phyloP scores from a whole-genome alignment of 306 rosid species.

The Glycine latifolia region DNA sequence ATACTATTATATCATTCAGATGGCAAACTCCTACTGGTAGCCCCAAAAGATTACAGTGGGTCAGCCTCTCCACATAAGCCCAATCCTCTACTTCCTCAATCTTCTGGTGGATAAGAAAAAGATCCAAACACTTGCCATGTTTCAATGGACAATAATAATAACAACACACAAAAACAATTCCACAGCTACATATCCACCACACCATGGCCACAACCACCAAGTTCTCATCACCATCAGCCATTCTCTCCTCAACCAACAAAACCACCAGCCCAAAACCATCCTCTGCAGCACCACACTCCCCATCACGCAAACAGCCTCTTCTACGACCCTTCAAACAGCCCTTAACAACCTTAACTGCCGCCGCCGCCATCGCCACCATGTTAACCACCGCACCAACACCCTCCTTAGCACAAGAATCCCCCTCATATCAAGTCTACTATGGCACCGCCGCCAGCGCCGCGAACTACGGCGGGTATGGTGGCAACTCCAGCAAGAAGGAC shows the following conservation, averaged over 20 bases:
- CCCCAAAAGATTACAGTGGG: neutral
- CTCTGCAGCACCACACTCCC: conserved; percentile 1
- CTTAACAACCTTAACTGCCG: conserved; percentile 55
- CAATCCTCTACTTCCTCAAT: neutral
- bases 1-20: no score
- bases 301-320: conserved; percentile 26
- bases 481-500: conserved; percentile 79
- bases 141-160: neutral
- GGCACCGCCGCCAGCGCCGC: conserved; percentile 95
- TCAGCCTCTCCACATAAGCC: conserved; percentile 30
- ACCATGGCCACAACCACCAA: conserved; percentile 63
- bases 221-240: conserved; percentile 60
- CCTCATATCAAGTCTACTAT: conserved; percentile 68
- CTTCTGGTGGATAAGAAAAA: conserved; percentile 38
- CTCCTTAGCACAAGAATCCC: conserved; percentile 56
- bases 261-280: conserved; percentile 50
- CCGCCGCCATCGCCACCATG: conserved; percentile 65
- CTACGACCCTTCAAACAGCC: conserved; percentile 54
- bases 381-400: conserved; percentile 54
- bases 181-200: conserved; percentile 40
- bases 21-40: neutral
- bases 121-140: neutral
- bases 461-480: conserved; percentile 89
- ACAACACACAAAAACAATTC: neutral
- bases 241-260: conserved; percentile 54